Conservation (phyloP, 176 grass and related monocot species). For the Coix lacrymajobi region DNA sequence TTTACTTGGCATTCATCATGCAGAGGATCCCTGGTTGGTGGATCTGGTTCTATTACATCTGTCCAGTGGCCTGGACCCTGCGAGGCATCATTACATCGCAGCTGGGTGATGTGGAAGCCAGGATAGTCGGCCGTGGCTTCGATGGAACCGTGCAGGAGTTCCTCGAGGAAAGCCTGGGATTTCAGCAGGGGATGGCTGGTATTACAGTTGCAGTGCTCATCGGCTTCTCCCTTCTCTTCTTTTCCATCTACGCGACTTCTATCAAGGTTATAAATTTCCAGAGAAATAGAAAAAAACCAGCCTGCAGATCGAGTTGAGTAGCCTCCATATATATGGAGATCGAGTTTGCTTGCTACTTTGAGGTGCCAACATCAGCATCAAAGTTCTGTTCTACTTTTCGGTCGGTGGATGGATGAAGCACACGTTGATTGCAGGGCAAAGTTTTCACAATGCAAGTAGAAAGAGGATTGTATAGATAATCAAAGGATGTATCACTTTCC, state of each 20-base stretch:
- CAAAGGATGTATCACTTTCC: background rate
- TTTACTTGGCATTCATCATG: background rate
- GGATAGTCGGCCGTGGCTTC: conserved; percentile 54
- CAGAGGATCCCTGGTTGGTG: conserved; percentile 69
- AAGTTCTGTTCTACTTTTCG: background rate
- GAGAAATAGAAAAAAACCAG: conserved; percentile 35
- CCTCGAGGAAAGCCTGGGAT: conserved; percentile 41
- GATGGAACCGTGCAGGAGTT: conserved; percentile 60
- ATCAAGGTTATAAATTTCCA: conserved; percentile 64
- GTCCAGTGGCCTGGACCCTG: conserved; percentile 77
- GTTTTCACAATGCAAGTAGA: background rate
- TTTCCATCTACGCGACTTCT: conserved; percentile 42
- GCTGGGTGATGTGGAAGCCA: conserved; percentile 55
- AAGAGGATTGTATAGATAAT: background rate
- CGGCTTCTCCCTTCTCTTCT: conserved; percentile 54
- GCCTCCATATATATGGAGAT: background rate
- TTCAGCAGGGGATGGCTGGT: conserved; percentile 37
- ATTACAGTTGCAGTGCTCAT: conserved; percentile 28
- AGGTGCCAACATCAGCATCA: background rate
- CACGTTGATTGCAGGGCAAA: background rate
- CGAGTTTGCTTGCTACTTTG: background rate
- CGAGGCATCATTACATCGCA: conserved; percentile 65
- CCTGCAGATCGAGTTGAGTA: background rate
- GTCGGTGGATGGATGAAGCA: background rate
- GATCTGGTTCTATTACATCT: conserved; percentile 79